These are phyloP conservation scores for Passalora sequoiae DNA, from an alignment of 2,329 filamentous ascomycete species.

Conservation along the genomic window DNA sequence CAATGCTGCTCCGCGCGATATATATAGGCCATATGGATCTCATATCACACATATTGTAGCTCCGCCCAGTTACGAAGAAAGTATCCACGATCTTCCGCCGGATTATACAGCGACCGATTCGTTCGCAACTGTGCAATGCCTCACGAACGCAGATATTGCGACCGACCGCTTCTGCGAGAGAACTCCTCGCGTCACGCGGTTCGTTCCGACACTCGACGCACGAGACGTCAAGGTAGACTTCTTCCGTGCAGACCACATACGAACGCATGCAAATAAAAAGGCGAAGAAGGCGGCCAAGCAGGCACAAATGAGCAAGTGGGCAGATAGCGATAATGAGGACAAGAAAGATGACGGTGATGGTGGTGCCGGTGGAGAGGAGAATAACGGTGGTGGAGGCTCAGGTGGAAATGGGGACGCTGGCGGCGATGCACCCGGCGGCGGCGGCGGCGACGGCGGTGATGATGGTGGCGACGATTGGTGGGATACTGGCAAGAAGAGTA, in stretches of 20 bases:
- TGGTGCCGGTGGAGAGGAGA: slow-evolving; percentile 32
- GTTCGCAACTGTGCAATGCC: slow-evolving; percentile 13
- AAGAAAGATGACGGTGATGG: slow-evolving; percentile 37
- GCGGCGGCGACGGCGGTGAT: too few species aligned
- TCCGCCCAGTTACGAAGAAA: slow-evolving; percentile 43
- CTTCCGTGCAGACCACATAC: slow-evolving; percentile 47
- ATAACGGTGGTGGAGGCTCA: slow-evolving; percentile 29
- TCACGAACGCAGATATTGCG: neutral
- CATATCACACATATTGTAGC: slow-evolving; percentile 14
- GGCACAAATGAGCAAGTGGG: slow-evolving; percentile 39
- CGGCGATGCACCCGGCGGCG: slow-evolving; percentile 28
- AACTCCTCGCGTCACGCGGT: neutral
- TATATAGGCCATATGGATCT: slow-evolving; percentile 17
- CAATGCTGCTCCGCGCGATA: slow-evolving; percentile 14
- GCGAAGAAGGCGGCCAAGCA: slow-evolving; percentile 39
- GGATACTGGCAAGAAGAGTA: slow-evolving; percentile 26
- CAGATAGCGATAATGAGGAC: slow-evolving; percentile 44
- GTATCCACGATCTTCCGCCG: slow-evolving; percentile 40
- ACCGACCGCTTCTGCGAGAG: neutral
- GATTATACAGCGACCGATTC: slow-evolving; percentile 38
- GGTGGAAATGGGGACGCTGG: slow-evolving; percentile 27
- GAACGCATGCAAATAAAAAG: slow-evolving; percentile 51
- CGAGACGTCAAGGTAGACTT: slow-evolving; percentile 51
- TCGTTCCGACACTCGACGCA: slow-evolving; percentile 1
- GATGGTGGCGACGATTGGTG: slow-evolving; percentile 36